These are phyloP conservation scores for Linum trigynum DNA, from an alignment of 345 rosid species.

Conservation along the genomic window DNA sequence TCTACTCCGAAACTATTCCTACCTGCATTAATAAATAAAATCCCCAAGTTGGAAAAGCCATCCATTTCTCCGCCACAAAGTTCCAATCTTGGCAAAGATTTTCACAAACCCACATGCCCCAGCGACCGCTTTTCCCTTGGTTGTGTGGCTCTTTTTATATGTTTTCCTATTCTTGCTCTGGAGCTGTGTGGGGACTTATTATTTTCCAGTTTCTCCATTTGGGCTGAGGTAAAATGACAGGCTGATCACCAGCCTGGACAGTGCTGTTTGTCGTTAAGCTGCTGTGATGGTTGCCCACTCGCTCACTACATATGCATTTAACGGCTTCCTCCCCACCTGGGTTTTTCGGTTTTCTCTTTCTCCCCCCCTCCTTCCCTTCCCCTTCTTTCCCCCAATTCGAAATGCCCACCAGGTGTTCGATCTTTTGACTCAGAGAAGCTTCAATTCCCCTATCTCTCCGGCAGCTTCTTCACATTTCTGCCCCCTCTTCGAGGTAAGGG, in stretches of 20 bases:
- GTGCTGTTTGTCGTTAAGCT: conserved; percentile 21
- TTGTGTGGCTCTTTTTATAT: too few species aligned
- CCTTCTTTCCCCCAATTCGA: conserved; percentile 6
- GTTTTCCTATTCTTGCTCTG: too few species aligned
- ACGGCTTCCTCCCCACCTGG: not conserved
- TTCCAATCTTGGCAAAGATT: too few species aligned
- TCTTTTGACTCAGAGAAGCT: conserved; percentile 1
- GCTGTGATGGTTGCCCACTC: conserved; percentile 18
- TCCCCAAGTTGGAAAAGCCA: too few species aligned
- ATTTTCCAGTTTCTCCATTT: conserved; percentile 8
- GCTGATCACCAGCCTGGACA: conserved; percentile 94
- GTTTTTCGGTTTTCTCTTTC: too few species aligned
- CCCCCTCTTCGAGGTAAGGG: conserved; percentile 28
- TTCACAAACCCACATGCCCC: too few species aligned
- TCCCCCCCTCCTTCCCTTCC: not conserved
- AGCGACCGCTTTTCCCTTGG: too few species aligned
- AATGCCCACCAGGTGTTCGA: conserved; percentile 22
- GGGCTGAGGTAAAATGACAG: conserved; percentile 37
- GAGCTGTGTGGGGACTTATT: conserved; percentile 27
- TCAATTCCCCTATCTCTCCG: not conserved
- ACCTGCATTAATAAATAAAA: too few species aligned
- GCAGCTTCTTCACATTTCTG: conserved; percentile 7
- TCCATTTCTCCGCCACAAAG: too few species aligned
- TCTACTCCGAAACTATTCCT: too few species aligned
- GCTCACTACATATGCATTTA: conserved; percentile 16